Evolutionary conservation across 2,329 filamentous ascomycete species (phyloP).

Genomic region (Pseudopithomyces maydicus): DNA sequence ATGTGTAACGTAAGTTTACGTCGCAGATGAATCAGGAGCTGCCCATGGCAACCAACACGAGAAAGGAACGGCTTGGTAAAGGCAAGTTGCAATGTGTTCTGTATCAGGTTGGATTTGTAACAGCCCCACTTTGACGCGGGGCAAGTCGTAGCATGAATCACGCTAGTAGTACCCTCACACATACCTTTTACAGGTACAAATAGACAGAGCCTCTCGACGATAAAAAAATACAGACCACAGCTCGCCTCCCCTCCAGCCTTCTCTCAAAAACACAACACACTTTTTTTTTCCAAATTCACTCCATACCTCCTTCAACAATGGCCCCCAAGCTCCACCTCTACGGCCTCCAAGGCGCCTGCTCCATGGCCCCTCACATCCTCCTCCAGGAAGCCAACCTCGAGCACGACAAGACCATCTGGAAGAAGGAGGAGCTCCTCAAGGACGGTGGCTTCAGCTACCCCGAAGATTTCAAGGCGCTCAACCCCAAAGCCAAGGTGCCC

Average conservation of each 20-base stretch:
- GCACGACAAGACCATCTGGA: constrained; percentile 14
- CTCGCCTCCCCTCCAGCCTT: neutral
- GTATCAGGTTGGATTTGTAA: no score
- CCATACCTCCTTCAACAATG: constrained; percentile 8
- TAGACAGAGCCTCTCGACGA: neutral
- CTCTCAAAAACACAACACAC: neutral
- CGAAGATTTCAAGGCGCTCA: constrained; percentile 16
- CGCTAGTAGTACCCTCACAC: no score
- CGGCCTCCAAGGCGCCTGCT: constrained; percentile 18
- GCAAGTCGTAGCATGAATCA: no score
- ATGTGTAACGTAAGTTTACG: no score
- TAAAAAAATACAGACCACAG: neutral
- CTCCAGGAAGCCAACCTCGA: constrained; percentile 17
- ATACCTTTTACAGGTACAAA: neutral
- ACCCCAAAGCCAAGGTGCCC: constrained; percentile 28
- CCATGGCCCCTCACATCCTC: constrained; percentile 25
- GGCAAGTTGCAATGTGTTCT: no score
- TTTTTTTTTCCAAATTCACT: neutral
- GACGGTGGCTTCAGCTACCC: constrained; percentile 11
- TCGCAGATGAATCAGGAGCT: no score
- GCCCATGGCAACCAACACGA: no score
- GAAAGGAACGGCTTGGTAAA: no score
- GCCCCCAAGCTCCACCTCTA: constrained; percentile 23
- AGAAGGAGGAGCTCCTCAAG: neutral
- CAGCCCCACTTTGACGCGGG: no score